Evolutionary conservation across 2,329 filamentous ascomycete species (phyloP), one percentile per base, ranked within the genome.

Genomic region (Lachnellula cervina): DNA sequence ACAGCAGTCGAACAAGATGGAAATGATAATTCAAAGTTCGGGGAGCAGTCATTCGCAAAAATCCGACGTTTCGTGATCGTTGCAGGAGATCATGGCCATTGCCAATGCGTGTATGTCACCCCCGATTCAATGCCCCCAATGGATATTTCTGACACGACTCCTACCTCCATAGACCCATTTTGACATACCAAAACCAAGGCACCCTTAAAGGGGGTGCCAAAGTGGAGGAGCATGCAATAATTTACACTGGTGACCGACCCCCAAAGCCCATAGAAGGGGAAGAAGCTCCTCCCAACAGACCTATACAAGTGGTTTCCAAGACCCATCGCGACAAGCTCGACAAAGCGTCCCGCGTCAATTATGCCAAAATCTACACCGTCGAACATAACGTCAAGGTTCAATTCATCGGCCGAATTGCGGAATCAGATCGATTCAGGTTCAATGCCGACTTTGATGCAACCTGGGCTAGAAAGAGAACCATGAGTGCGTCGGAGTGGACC

Each of bases 321-420:
- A 21, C 9, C 4, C 13, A 16, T 0, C 35, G 52, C 4, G 34
- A 67, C 11, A 45, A 51, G 13, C 47, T 68, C 0, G 54, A 60
- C 9, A 0, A 2, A 1, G 40, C 43, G 4, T 64, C 62, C 23
- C 51, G 60, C 1, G n/a, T 66, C 2, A 66, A 66, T 34, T 66
- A 63, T 38, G 60, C 61, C 1, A 66, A 66, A 23, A 49, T 64
- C n/a, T 64, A 66, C 34, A 66, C 64, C 0, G 57, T 66, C 4
- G 64, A 66, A 40, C 57, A 64, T 42, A 64, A 65, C 25, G 50
- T 65, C 8, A 62, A 59, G n/a, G 63, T 66, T 2, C 44, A 13
- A 4, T 66, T 66, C 32, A 59, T 64, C 32, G 64, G 64, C 0
- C 5, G 40, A 1, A 56, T 66, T 35, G 47, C 55, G 8, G 19